Conservation (phyloP, 2,329 filamentous ascomycete species). For the Calonectria hongkongensis region DNA sequence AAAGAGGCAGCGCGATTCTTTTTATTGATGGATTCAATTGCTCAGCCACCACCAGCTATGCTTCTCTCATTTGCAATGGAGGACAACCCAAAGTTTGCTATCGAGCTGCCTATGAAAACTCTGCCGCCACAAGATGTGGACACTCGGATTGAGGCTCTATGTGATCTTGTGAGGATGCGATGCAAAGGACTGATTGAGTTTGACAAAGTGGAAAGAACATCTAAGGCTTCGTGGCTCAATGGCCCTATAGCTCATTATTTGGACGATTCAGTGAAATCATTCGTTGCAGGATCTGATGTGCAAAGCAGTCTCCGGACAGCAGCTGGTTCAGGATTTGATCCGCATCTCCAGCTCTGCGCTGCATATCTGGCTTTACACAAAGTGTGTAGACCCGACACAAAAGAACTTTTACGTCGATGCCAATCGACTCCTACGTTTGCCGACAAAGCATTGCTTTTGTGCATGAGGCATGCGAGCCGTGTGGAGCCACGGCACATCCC, state of each 20-base stretch:
- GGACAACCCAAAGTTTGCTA: not conserved
- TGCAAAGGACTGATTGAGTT: not conserved
- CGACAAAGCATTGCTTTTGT: not conserved
- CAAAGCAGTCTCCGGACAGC: not conserved
- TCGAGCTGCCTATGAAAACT: not conserved
- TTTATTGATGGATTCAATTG: not conserved
- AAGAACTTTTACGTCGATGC: not conserved
- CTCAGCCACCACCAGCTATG: not conserved
- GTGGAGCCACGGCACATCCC: not conserved
- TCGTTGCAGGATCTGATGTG: not conserved
- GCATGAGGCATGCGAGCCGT: not conserved
- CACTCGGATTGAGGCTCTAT: not conserved
- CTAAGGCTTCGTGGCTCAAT: not conserved
- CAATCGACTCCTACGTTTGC: not conserved
- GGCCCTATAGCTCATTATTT: not conserved
- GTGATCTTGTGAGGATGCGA: not conserved
- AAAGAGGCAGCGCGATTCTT: not conserved
- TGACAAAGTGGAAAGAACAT: not conserved
- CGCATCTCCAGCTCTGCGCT: not conserved
- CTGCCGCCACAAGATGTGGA: not conserved
- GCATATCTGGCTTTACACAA: not conserved
- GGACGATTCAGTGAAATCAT: not conserved
- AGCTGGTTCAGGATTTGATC: not conserved
- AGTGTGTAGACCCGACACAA: not conserved
- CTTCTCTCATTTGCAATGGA: not conserved